A percentile compares a stretch with the other conserved stretches of the same genome.
phyloP scores from a whole-genome alignment of 2,329 filamentous ascomycete species.

The Beauveria medogensis region DNA sequence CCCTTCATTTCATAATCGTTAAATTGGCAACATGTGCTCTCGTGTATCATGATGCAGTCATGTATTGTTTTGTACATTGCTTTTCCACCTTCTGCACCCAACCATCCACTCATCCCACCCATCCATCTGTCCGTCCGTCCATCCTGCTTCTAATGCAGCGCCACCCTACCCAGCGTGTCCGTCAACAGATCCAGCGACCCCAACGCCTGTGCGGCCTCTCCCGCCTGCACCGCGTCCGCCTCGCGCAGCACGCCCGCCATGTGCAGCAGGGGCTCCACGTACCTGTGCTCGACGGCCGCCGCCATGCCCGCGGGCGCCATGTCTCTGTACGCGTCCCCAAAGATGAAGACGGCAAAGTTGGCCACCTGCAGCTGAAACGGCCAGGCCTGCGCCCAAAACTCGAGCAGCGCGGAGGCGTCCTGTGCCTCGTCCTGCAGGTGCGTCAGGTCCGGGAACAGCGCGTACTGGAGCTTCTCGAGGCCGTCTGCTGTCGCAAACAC shows the following conservation, averaged over 20 bases:
- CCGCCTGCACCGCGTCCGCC: slow-evolving; percentile 20
- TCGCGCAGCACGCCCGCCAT: slow-evolving; percentile 31
- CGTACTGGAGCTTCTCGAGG: slow-evolving; percentile 52
- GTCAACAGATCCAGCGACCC: slow-evolving; percentile 28
- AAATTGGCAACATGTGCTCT: not conserved
- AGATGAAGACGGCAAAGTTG: slow-evolving; percentile 53
- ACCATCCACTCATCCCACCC: too few species aligned
- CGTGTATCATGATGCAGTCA: slow-evolving; percentile 14
- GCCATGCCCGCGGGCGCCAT: slow-evolving; percentile 49
- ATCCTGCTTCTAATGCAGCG: slow-evolving; percentile 25
- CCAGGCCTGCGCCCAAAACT: slow-evolving; percentile 45
- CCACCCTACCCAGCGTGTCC: slow-evolving; percentile 34
- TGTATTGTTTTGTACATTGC: not conserved
- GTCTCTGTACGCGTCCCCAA: slow-evolving; percentile 35
- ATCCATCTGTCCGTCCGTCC: not conserved
- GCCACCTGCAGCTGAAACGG: slow-evolving; percentile 51
- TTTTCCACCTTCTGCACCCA: not conserved
- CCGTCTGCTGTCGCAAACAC: slow-evolving; percentile 46
- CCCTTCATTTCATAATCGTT: not conserved
- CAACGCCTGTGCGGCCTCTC: slow-evolving; percentile 25
- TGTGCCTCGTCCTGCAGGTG: slow-evolving; percentile 31
- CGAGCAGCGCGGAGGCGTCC: slow-evolving; percentile 34
- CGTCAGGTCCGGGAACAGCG: slow-evolving; percentile 50
- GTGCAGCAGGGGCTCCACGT: slow-evolving; percentile 44
- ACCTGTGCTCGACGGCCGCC: slow-evolving; percentile 49